Evolutionary conservation across 2,329 filamentous ascomycete species (phyloP).

Genomic region (Cercospora sp.): DNA sequence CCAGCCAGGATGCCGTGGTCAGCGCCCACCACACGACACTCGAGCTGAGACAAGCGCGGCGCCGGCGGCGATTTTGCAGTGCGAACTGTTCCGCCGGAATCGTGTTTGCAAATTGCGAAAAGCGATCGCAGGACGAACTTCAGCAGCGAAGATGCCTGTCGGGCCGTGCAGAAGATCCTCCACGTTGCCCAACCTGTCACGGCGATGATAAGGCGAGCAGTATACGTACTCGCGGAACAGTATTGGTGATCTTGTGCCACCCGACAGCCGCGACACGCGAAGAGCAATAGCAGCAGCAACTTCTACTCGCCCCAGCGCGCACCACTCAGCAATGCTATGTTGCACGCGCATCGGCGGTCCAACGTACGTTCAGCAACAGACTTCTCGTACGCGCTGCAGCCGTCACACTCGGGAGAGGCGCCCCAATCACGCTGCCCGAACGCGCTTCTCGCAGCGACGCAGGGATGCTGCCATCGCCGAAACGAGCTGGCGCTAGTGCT

Average conservation of each 20-base stretch:
- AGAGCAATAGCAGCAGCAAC: background rate
- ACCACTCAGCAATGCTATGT: background rate
- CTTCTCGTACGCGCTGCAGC: conserved; percentile 9
- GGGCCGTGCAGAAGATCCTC: background rate
- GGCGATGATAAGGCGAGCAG: background rate
- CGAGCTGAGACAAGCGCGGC: background rate
- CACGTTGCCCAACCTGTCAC: background rate
- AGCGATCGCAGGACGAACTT: background rate
- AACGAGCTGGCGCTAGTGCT: conserved; percentile 8
- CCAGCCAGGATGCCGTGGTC: background rate
- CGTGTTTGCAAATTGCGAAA: background rate
- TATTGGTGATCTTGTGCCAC: background rate
- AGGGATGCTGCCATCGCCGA: conserved; percentile 4
- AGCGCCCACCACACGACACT: background rate
- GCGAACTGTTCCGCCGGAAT: background rate
- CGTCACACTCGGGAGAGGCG: conserved; percentile 11
- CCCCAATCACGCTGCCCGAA: conserved; percentile 11
- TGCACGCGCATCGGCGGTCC: background rate
- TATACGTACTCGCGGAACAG: background rate
- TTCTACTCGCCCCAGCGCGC: background rate
- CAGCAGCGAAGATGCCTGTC: background rate
- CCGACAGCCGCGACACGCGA: background rate
- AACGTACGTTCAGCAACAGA: background rate
- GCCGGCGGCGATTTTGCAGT: background rate
- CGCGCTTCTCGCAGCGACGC: background rate